Base-by-base conservation (phyloP, 2,329 filamentous ascomycete genomes). In the Diaporthe amygdali region DNA sequence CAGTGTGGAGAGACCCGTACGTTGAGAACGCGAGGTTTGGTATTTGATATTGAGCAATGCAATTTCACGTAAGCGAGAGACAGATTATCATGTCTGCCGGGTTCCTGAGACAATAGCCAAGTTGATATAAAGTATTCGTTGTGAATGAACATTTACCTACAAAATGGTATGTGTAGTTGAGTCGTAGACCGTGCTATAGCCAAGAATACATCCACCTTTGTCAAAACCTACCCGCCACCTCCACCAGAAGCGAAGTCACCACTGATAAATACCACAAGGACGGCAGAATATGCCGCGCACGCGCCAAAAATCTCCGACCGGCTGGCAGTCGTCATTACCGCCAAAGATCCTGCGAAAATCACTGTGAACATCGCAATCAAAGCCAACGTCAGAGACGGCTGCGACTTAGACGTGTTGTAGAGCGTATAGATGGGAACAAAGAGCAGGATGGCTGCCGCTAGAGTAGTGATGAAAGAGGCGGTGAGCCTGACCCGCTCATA, bases 271-370 rank as follows among this genome's bases (percentile, higher is more conserved):
- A 67, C 64, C 51, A 67, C 64, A 46, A 55, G 49, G 5, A 67
- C 64, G 7, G 70, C 70, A n/a, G 54, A 70, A 30, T 72, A 73
- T 10, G 70, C 70, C 7, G 70, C 72, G 30, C 67, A 73, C 5
- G 70, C 61, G 3, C 67, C 72, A 25, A 72, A 72, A 25, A 72
- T 39, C 41, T 73, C 70, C 22, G 67, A 63, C 32, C 70, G 63
- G 52, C 67, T 64, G 14, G 72, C 70, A 25, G 66, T 56, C 2
- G 67, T 72, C 70, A 73, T 68, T 20, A 64, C n/a, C 5, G 56
- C 61, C 15, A 73, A 46, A 10, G 56, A 41, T 0, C 47, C 25
- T 17, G 72, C 61, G 17, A 74, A 68, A 9, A 70, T 25, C 4
- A 67, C 41, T 5, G 70, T 66, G 32, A 72, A 72, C 9, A 73